Conservation (phyloP, 352 stramenopile genomes). For the Phytophthora idaei region DNA sequence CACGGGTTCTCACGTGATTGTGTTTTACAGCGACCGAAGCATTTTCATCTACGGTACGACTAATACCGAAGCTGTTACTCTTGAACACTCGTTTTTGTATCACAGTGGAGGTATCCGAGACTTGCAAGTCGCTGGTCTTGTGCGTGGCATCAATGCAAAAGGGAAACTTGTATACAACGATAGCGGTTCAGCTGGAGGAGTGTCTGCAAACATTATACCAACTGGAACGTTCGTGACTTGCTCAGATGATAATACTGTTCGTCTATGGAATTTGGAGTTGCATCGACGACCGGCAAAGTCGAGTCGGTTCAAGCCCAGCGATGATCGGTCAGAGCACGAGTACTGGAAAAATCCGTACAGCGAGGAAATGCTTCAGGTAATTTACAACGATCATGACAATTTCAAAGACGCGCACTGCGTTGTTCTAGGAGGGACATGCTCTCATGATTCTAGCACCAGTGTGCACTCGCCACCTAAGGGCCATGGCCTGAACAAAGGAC, state of each 20-base stretch:
- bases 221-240: conserved; percentile 83
- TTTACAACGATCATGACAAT: conserved; percentile 63
- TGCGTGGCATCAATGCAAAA: conserved; percentile 57
- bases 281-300: conserved; percentile 48
- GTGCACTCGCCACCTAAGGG: conserved; percentile 52
- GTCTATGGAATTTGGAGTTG: conserved; percentile 86
- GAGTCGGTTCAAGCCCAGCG: conserved; percentile 33
- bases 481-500: conserved; percentile 44
- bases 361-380: conserved; percentile 69
- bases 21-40: conserved; percentile 80
- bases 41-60: conserved; percentile 81
- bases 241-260: conserved; percentile 86
- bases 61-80: conserved; percentile 49
- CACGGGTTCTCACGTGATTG: conserved; percentile 63
- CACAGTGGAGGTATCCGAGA: conserved; percentile 78
- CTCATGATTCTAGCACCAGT: conserved; percentile 40
- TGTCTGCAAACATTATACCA: conserved; percentile 37
- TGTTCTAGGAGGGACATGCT: conserved; percentile 67
- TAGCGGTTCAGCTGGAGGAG: conserved; percentile 20
- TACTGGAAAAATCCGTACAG: conserved; percentile 74
- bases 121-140: conserved; percentile 56
- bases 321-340: conserved; percentile 24
- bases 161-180: conserved; percentile 62
- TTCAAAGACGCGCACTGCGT: conserved; percentile 50
- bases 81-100: conserved; percentile 82